These are phyloP conservation scores for Bipolaris sorokiniana DNA, from an alignment of 2,329 filamentous ascomycete species.

Conservation along the genomic window DNA sequence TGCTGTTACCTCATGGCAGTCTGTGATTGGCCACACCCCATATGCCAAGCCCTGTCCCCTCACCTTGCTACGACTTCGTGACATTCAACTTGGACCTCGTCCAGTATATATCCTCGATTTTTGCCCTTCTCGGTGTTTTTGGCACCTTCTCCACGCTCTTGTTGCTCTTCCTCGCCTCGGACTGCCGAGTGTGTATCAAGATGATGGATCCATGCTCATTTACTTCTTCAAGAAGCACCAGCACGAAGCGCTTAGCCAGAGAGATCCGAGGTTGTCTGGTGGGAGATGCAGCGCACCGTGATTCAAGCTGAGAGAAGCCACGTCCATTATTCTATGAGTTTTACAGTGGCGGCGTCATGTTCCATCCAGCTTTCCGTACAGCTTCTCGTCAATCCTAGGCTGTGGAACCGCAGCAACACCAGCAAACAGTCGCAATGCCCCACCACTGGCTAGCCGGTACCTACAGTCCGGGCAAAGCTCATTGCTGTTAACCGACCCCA, in stretches of 20 bases:
- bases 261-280: no score
- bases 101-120: not conserved
- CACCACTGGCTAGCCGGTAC: constrained; percentile 18
- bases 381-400: not conserved
- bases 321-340: not conserved
- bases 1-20: constrained; percentile 24
- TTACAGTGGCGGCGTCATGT: not conserved
- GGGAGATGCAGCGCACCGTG: not conserved
- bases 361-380: not conserved
- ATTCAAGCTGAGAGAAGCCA: not conserved
- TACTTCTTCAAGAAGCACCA: not conserved
- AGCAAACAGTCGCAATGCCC: constrained; percentile 29
- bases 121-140: not conserved
- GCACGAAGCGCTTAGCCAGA: not conserved
- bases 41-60: constrained; percentile 21
- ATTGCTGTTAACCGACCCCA: constrained; percentile 33
- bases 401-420: constrained; percentile 15
- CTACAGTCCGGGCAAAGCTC: constrained; percentile 29
- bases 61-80: constrained; percentile 13
- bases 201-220: not conserved
- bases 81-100: not conserved
- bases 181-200: not conserved
- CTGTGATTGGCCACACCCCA: constrained; percentile 15
- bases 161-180: not conserved
- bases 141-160: not conserved